phyloP scores from a whole-genome alignment of 192 early-diverging fungal genomes.

The Coemansia biformis region DNA sequence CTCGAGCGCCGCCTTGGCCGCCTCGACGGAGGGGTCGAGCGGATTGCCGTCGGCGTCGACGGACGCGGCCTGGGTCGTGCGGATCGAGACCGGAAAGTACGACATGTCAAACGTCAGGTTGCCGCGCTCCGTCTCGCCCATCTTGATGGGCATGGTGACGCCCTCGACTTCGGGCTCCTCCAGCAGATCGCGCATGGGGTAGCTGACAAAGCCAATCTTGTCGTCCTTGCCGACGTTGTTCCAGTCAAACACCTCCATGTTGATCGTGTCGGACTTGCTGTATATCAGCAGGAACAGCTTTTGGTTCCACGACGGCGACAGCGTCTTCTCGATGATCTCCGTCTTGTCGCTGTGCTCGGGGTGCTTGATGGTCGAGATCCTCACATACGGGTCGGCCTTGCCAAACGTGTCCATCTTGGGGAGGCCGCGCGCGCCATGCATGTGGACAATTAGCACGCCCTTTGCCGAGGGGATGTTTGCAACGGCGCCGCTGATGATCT shows the following conservation, averaged over 20 bases:
- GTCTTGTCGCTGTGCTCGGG: slow-evolving; percentile 61
- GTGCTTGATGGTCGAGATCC: slow-evolving; percentile 63
- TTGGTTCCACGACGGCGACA: slow-evolving; percentile 84
- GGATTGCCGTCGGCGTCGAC: slow-evolving; percentile 40
- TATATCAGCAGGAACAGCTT: slow-evolving; percentile 71
- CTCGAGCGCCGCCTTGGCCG: slow-evolving; percentile 27
- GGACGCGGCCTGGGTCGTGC: slow-evolving; percentile 33
- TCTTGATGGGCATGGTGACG: slow-evolving; percentile 41
- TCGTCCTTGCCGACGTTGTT: slow-evolving; percentile 72
- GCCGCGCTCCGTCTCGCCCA: slow-evolving; percentile 47
- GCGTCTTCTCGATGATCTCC: slow-evolving; percentile 62
- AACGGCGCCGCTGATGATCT: slow-evolving; percentile 66
- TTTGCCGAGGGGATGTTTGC: slow-evolving; percentile 63
- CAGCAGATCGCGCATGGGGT: slow-evolving; percentile 47
- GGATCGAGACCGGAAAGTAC: slow-evolving; percentile 41
- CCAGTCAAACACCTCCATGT: slow-evolving; percentile 77
- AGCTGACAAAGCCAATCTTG: slow-evolving; percentile 46
- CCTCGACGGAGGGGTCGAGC: slow-evolving; percentile 39
- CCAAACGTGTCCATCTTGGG: slow-evolving; percentile 85
- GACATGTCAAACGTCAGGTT: slow-evolving; percentile 42
- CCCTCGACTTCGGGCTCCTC: slow-evolving; percentile 50
- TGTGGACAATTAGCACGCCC: slow-evolving; percentile 77
- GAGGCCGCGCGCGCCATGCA: slow-evolving; percentile 75
- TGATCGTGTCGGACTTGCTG: slow-evolving; percentile 66
- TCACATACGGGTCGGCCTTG: slow-evolving; percentile 83